phyloP scores from a whole-genome alignment of 163 green algal genomes.

The Volvox carteri region DNA sequence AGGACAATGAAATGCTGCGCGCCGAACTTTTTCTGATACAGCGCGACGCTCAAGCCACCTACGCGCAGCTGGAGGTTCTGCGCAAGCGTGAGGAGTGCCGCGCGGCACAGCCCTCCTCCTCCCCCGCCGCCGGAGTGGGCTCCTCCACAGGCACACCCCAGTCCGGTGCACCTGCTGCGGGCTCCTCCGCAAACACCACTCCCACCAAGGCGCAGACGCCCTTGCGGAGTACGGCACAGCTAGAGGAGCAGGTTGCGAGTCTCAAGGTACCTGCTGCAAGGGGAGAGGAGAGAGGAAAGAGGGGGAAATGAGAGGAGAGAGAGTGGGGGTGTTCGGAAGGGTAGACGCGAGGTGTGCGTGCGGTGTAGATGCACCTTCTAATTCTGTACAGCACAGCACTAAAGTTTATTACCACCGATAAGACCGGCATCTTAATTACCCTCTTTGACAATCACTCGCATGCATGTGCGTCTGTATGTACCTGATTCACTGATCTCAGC shows the following conservation, averaged over 20 bases:
- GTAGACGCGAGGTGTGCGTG: too few relatives aligned
- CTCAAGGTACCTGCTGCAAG: conserved; percentile 25
- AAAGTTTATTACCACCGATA: too few relatives aligned
- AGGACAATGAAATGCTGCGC: conserved; percentile 45
- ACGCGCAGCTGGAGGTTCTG: conserved; percentile 39
- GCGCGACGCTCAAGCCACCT: neutral
- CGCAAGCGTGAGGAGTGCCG: conserved; percentile 36
- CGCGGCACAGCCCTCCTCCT: neutral
- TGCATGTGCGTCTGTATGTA: too few relatives aligned
- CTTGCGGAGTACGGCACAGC: neutral
- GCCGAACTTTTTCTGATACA: conserved; percentile 46
- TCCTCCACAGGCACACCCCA: conserved; percentile 5
- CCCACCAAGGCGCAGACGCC: neutral
- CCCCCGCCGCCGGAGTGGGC: neutral
- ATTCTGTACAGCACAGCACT: too few relatives aligned
- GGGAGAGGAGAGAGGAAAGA: neutral
- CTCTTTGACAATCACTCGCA: too few relatives aligned
- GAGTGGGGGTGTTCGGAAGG: too few relatives aligned
- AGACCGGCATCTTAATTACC: too few relatives aligned
- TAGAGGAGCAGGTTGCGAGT: conserved; percentile 28
- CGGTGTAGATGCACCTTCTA: too few relatives aligned
- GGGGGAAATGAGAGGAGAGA: neutral
- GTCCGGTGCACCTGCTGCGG: neutral
- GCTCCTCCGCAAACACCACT: neutral
- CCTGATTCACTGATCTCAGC: too few relatives aligned